Conservation (phyloP, 1,284 basidiomycete species). For the Boletus hoseneyae region DNA sequence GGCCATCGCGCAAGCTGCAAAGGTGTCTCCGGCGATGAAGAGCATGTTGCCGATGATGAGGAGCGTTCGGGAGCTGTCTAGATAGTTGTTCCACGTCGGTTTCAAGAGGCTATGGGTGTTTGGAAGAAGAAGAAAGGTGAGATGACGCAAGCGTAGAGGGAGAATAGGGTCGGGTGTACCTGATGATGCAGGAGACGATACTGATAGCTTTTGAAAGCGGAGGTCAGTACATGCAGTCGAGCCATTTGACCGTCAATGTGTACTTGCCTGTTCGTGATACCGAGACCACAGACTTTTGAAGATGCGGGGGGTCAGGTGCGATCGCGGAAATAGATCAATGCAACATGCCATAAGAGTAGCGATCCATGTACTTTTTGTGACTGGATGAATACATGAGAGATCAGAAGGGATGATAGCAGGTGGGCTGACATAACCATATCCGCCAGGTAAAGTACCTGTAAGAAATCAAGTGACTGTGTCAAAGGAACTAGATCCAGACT, state of each 20-base stretch:
- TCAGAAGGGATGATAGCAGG: neutral
- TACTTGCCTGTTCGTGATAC: conserved; percentile 24
- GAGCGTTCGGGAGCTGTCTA: conserved; percentile 6
- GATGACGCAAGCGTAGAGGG: neutral
- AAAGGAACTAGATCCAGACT: neutral
- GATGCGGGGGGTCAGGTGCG: neutral
- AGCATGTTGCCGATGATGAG: conserved; percentile 24
- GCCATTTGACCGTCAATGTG: too few species aligned
- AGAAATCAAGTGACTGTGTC: neutral
- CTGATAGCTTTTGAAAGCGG: conserved; percentile 16
- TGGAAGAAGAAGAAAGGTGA: neutral
- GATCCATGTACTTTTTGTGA: conserved; percentile 19
- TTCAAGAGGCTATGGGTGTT: conserved; percentile 7
- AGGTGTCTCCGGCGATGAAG: conserved; percentile 26
- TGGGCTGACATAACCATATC: conserved; percentile 30
- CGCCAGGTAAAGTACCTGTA: conserved; percentile 32
- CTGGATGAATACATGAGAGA: conserved; percentile 13
- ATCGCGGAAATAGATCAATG: neutral
- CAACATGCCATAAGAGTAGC: conserved; percentile 25
- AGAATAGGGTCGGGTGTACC: conserved; percentile 12
- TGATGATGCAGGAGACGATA: conserved; percentile 14
- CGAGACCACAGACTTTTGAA: conserved; percentile 17
- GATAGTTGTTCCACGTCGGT: conserved; percentile 18
- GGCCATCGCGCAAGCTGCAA: conserved; percentile 24
- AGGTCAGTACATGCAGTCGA: neutral